Evolutionary conservation across 768 basidiomycete genomes (phyloP).

Genomic region (Lentinula lateritia): DNA sequence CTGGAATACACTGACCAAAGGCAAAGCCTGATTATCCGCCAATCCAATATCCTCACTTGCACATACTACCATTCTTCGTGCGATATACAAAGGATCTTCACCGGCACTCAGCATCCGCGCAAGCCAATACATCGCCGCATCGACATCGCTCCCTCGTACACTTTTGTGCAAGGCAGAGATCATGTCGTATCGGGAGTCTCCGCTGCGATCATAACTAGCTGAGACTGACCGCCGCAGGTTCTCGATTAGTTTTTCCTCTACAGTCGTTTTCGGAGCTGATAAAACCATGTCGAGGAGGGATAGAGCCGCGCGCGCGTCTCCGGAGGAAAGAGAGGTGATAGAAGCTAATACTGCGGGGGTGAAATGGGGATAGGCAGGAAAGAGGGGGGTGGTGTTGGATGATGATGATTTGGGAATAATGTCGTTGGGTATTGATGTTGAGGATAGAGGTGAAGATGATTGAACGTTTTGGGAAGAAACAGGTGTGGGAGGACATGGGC

Average conservation of each 20-base stretch:
- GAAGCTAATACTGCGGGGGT: conserved; percentile 41
- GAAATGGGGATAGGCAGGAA: conserved; percentile 27
- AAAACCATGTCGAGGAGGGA: conserved; percentile 72
- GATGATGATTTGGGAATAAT: not conserved
- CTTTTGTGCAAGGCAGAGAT: conserved; percentile 83
- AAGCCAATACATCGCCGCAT: conserved; percentile 85
- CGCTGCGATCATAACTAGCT: conserved; percentile 67
- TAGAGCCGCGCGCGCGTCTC: conserved; percentile 75
- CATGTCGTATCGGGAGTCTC: conserved; percentile 76
- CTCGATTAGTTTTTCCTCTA: conserved; percentile 46
- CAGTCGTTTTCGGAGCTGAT: conserved; percentile 29
- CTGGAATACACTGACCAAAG: conserved; percentile 44
- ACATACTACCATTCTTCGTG: conserved; percentile 68
- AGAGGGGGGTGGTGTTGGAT: conserved; percentile 4
- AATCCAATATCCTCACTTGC: conserved; percentile 86
- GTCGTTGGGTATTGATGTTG: not conserved
- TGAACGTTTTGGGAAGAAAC: conserved; percentile 6
- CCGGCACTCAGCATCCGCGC: conserved; percentile 78
- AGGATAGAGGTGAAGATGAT: conserved; percentile 7
- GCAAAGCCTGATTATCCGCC: conserved; percentile 72
- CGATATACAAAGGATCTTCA: conserved; percentile 77
- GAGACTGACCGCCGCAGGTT: conserved; percentile 59
- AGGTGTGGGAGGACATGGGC: not conserved
- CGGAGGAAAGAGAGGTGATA: conserved; percentile 50
- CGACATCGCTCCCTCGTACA: conserved; percentile 69